phyloP scores from a whole-genome alignment of 495 filamentous ascomycete species.

The Podospora pseudoanserina region DNA sequence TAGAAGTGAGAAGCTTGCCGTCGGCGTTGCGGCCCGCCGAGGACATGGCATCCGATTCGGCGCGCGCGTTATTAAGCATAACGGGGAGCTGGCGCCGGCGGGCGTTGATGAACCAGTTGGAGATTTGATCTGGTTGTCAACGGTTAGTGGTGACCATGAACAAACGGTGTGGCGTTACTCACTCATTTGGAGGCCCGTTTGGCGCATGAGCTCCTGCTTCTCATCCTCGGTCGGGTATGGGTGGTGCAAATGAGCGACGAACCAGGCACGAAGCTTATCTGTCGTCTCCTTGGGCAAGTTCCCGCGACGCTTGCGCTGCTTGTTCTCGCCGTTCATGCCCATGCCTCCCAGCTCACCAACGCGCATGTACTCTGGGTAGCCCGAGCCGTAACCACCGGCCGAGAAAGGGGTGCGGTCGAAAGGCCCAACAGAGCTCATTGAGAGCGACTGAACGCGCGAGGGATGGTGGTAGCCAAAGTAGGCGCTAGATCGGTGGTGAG shows the following conservation, averaged over 20 bases:
- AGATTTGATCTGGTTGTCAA: conserved; percentile 57
- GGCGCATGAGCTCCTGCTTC: conserved; percentile 74
- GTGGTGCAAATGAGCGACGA: conserved; percentile 68
- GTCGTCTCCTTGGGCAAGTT: conserved; percentile 87
- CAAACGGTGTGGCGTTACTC: conserved; percentile 45
- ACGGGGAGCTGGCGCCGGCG: conserved; percentile 71
- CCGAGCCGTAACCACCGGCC: conserved; percentile 26
- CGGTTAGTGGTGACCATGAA: background rate
- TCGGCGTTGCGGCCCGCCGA: conserved; percentile 17
- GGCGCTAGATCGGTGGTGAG: conserved; percentile 22
- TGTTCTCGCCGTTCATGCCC: conserved; percentile 42
- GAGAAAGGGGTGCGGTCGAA: conserved; percentile 39
- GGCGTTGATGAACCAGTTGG: conserved; percentile 96
- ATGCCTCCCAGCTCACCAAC: conserved; percentile 26
- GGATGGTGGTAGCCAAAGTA: conserved; percentile 33
- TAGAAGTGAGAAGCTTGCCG: conserved; percentile 21
- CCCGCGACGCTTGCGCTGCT: conserved; percentile 61
- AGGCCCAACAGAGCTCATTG: conserved; percentile 28
- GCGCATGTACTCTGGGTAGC: conserved; percentile 32
- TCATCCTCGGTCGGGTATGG: conserved; percentile 90
- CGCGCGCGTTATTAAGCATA: conserved; percentile 53
- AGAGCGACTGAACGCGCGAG: conserved; percentile 37
- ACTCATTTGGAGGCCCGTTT: conserved; percentile 76
- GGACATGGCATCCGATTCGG: conserved; percentile 37
- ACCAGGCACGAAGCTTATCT: conserved; percentile 77